phyloP scores from a whole-genome alignment of 1,139 yeast genomes.

The Taiozyma sp. region DNA sequence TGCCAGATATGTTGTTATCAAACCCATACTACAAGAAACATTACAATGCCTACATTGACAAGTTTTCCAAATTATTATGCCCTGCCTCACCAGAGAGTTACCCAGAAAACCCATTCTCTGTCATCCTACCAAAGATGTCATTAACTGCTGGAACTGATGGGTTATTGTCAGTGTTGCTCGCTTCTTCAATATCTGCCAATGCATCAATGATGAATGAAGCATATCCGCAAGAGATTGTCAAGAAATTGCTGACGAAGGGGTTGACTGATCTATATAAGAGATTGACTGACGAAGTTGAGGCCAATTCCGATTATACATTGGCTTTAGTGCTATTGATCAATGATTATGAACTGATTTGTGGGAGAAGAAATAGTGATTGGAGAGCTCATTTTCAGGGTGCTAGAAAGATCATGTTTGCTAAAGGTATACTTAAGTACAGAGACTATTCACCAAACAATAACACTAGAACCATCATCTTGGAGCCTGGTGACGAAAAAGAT shows the following conservation, averaged over 20 bases:
- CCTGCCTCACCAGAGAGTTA: conserved; percentile 63
- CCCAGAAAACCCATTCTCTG: conserved; percentile 63
- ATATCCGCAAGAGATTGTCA: conserved; percentile 28
- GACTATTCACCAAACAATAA: conserved; percentile 5
- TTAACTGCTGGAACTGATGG: conserved; percentile 49
- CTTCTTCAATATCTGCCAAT: conserved; percentile 59
- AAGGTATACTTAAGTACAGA: conserved; percentile 37
- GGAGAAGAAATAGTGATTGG: conserved; percentile 44
- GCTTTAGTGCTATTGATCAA: conserved; percentile 60
- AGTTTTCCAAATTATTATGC: conserved; percentile 58
- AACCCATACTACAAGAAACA: conserved; percentile 26
- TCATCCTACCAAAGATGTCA: conserved; percentile 66
- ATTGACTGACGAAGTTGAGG: conserved; percentile 46
- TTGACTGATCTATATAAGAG: conserved; percentile 51
- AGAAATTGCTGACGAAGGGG: conserved; percentile 50
- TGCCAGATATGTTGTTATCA: conserved; percentile 17
- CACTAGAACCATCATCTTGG: conserved; percentile 7
- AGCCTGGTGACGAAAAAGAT: conserved; percentile 30
- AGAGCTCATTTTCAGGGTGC: conserved; percentile 69
- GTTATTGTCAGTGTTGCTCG: conserved; percentile 55
- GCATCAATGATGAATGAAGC: conserved; percentile 22
- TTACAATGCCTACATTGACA: conserved; percentile 60
- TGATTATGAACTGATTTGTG: conserved; percentile 55
- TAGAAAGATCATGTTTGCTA: conserved; percentile 57
- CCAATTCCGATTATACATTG: conserved; percentile 62